phyloP scores from a whole-genome alignment of 2,329 filamentous ascomycete genomes.

The Epichloe scottii region DNA sequence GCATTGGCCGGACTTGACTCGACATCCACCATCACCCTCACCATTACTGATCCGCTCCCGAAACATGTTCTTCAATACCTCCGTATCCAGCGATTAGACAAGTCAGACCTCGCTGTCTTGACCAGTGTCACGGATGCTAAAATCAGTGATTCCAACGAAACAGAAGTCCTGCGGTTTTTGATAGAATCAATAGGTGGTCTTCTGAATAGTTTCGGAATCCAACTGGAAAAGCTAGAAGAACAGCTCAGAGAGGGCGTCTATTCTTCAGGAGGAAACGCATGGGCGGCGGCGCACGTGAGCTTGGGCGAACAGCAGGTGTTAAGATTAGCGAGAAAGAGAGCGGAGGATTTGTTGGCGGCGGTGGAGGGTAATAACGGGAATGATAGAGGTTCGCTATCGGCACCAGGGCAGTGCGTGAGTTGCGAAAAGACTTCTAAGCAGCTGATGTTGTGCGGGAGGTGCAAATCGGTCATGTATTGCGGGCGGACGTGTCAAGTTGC shows the following conservation, averaged over 20 bases:
- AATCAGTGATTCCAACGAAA: conserved; percentile 20
- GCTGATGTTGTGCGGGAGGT: conserved; percentile 9
- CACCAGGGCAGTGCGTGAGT: conserved; percentile 4
- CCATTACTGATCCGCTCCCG: conserved; percentile 20
- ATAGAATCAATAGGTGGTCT: conserved; percentile 19
- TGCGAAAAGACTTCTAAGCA: conserved; percentile 6
- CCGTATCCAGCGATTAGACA: conserved; percentile 20
- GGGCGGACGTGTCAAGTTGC: conserved; percentile 7
- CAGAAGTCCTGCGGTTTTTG: conserved; percentile 19
- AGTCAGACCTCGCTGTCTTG: conserved; percentile 17
- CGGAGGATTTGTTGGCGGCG: conserved; percentile 16
- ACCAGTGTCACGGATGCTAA: conserved; percentile 12
- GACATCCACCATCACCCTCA: conserved; percentile 20
- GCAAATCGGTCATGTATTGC: conserved; percentile 7
- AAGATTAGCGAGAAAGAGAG: conserved; percentile 18
- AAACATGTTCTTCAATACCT: conserved; percentile 22
- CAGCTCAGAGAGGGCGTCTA: conserved; percentile 19
- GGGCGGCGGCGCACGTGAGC: conserved; percentile 21
- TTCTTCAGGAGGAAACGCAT: conserved; percentile 20
- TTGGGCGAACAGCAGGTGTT: conserved; percentile 21
- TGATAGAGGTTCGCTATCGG: neutral
- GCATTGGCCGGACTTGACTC: conserved; percentile 18
- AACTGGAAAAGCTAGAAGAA: conserved; percentile 18
- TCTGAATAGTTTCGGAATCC: conserved; percentile 18
- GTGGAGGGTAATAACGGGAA: conserved; percentile 1